Evolutionary conservation across 805 yeast species (phyloP), one percentile per base, ranked within the genome.

Genomic region (Saturnispora silvae): DNA sequence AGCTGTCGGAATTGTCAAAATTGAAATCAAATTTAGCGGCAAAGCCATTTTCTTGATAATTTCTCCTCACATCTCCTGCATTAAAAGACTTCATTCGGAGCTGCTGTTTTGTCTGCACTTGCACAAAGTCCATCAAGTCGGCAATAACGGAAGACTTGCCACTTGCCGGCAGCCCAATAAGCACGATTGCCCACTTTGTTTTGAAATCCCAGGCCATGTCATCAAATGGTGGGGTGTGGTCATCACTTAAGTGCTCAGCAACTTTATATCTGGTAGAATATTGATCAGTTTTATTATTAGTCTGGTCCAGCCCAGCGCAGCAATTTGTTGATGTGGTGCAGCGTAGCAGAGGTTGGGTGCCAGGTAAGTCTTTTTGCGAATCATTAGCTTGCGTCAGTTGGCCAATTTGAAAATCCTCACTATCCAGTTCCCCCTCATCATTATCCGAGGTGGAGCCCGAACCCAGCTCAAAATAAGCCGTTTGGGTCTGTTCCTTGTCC

Each of bases 101-200:
- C 16, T 40, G 37, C 7, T 28, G 36, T 8, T 35, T 15, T 6
- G 52, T 48, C 15, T 36, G 30, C 3, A 34, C 33, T 8, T 41
- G 32, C 2, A 55, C 41, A 33, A 46, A 57, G 16, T 52, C 41
- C 29, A 42, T 45, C 11, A 59, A 45, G 24, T 59, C 57, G 15
- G 37, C 44, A 1, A 56, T 51, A 29, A 57, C 50, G 1, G 61
- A 53, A 3, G 95, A 82, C 58, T 89, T 89, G 3, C 98, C 98
- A 35, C 96, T 69, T 0, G 96, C 97, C 0, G 97, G 97, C 11
- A 81, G 57, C 0, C 98, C 98, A 4, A 92, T 96, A 28, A 59
- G 37, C 28, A 60, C 53, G 6, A 59, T 46, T 7, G 53, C 49
- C 55, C 56, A 55, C 35, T 59, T 59, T 31, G 50, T 49, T 6